Base-by-base conservation (phyloP, 2,329 filamentous ascomycete species). In the Didymellaceae sp. region DNA sequence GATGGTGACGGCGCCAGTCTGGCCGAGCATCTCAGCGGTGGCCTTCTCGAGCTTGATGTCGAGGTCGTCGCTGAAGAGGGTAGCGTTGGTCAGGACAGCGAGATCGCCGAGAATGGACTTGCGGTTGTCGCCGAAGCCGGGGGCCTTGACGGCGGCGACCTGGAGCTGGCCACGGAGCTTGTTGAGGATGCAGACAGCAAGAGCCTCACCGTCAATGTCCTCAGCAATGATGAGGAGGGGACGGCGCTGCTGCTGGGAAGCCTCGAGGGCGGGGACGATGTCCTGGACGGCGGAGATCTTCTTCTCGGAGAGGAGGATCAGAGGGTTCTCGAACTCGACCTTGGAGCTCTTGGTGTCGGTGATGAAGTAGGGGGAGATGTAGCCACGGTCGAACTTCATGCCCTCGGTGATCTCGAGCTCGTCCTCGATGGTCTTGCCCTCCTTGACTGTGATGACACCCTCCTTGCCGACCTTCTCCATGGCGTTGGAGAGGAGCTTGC, bases 391-490 rank as follows among this genome's bases (percentile, higher is more conserved):
- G 81, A 99, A 99, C 78, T 94, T 91, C 94, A 99, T 99, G 75
- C 94, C 94, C 87, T 99, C 94, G 53, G 94, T 99, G 57, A 99
- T 87, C 81, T 99, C 94, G 48, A 99, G 88, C 86, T 99, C 94
- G 67, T 99, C 94, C 70, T 90, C 86, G 73, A 96, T 88, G 54
- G 94, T 97, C 89, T 97, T 99, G 75, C 94, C 94, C 84, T 99
- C 94, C 88, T 99, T 99, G 73, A 97, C 93, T 52, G 94, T 99
- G 77, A 99, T 99, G 72, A 99, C 94, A 83, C 94, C 94, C 82
- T 99, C 94, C 86, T 99, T 99, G 78, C 94, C 94, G 59, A 99
- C 94, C 85, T 96, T 96, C 85, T 99, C 94, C 94, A 99, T 99
- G 66, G 94, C 94, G 74, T 87, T 97, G 74, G 94, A 92, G 76